These are phyloP conservation scores for Pseudocercospora cruenta DNA, from an alignment of 2,329 filamentous ascomycete genomes.

Conservation along the genomic window DNA sequence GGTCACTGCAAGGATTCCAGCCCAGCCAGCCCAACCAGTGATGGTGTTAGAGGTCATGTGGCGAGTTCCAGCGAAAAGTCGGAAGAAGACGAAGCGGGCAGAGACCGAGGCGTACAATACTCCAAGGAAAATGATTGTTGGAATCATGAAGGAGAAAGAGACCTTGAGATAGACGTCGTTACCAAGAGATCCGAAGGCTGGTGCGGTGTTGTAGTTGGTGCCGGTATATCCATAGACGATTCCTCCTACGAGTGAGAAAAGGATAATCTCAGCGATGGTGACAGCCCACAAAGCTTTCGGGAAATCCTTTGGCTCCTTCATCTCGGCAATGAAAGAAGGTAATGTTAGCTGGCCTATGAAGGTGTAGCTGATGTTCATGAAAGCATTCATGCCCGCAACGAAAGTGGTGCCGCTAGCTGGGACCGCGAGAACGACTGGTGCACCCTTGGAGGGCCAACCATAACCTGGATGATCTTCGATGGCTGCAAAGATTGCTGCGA, in stretches of 20 bases:
- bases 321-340: constrained; percentile 93
- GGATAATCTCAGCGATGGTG: constrained; percentile 82
- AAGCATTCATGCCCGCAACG: constrained; percentile 80
- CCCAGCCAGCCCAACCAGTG: constrained; percentile 79
- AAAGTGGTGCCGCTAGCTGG: constrained; percentile 75
- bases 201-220: constrained; percentile 83
- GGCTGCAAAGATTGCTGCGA: constrained; percentile 81
- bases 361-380: constrained; percentile 94
- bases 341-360: constrained; percentile 96
- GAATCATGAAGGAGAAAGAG: constrained; percentile 92
- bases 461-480: constrained; percentile 74
- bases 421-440: constrained; percentile 69
- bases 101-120: constrained; percentile 90
- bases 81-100: constrained; percentile 89
- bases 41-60: constrained; percentile 83
- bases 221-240: constrained; percentile 87
- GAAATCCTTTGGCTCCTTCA: constrained; percentile 80
- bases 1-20: constrained; percentile 69
- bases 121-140: constrained; percentile 88
- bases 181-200: constrained; percentile 82
- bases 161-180: constrained; percentile 80
- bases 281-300: constrained; percentile 91
- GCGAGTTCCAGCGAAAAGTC: constrained; percentile 75
- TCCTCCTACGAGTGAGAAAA: constrained; percentile 80
- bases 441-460: constrained; percentile 51